Base-by-base conservation (phyloP, 352 stramenopile species). In the Plasmopara muralis region DNA sequence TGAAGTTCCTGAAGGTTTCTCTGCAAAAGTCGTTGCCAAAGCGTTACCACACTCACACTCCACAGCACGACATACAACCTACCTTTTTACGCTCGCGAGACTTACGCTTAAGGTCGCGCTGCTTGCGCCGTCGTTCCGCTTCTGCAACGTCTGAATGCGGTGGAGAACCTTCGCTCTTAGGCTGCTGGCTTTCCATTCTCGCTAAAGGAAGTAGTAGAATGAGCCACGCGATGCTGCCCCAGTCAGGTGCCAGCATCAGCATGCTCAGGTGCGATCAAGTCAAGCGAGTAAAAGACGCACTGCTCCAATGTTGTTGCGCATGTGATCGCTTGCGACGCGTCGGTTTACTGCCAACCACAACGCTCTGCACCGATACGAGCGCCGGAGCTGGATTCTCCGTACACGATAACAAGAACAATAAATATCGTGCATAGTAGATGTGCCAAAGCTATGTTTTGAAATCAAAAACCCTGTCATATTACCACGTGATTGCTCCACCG, bases 81-180 rank as follows among this genome's bases (percentile, higher is more conserved):
- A 75, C 66, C 66, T 75, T 75, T 40, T 75, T 71, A 16, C 66
- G 66, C 29, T 75, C 66, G 16, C 66, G 59, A 9, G 66, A 75
- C 40, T 75, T 75, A 20, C 66, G 62, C 48, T 75, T 75, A 12
- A 75, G 63, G 12, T 75, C 66, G n/a, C 66, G 54, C 55, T 75
- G 66, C 43, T 75, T 75, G 37, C 66, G 66, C 5, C 61, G 57
- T 20, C 66, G 62, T 53, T 74, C 66, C n/a, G 59, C 53, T 45
- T 74, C 66, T 5, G 43, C 66, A 6, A 47, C 43, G 20, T 68
- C 63, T 20, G 57, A 14, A 8, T 68, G 50, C 9, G 50, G 9
- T 9, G 38, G 20, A 28, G 42, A 10, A 7, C 34, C 38, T 20
- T 71, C 45, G 8, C 25, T 47, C 41, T 55, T 65, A 8, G 48